Conservation (phyloP, 1,284 basidiomycete species). For the Cutaneotrichosporon cavernicola region DNA sequence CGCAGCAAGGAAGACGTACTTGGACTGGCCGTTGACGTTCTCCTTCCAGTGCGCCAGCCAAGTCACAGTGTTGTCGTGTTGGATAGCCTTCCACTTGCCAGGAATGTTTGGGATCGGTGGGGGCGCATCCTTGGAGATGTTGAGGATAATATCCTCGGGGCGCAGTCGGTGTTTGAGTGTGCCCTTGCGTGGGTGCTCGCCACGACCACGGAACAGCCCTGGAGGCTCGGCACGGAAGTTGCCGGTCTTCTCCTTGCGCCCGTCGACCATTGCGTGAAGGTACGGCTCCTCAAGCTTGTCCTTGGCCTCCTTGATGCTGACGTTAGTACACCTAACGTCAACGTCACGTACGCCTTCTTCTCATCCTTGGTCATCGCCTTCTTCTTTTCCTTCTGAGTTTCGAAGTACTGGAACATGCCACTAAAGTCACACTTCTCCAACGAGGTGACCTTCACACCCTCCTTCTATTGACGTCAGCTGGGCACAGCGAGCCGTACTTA, state of each 20-base stretch:
- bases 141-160: slow-evolving; percentile 91
- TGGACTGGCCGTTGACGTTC: slow-evolving; percentile 86
- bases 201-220: slow-evolving; percentile 93
- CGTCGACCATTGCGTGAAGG: slow-evolving; percentile 82
- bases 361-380: slow-evolving; percentile 80
- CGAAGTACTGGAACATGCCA: slow-evolving; percentile 91
- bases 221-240: slow-evolving; percentile 99
- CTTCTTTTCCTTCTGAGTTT: slow-evolving; percentile 87
- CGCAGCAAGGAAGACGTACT: slow-evolving; percentile 94
- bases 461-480: slow-evolving; percentile 28
- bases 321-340: slow-evolving; percentile 4
- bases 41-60: slow-evolving; percentile 98
- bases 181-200: slow-evolving; percentile 97
- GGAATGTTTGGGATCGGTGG: slow-evolving; percentile 81
- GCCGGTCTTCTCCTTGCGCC: slow-evolving; percentile 94
- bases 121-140: slow-evolving; percentile 74
- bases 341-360: slow-evolving; percentile 66
- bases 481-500: slow-evolving; percentile 52
- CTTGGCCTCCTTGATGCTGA: slow-evolving; percentile 70
- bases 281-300: slow-evolving; percentile 82
- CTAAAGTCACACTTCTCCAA: slow-evolving; percentile 90
- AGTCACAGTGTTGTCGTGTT: slow-evolving; percentile 90
- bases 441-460: slow-evolving; percentile 72
- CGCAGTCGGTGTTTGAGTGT: slow-evolving; percentile 85
- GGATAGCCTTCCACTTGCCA: slow-evolving; percentile 77